These are phyloP conservation scores for Eucalyptus polyanthemos DNA, from an alignment of 345 rosid genomes.

Conservation along the genomic window DNA sequence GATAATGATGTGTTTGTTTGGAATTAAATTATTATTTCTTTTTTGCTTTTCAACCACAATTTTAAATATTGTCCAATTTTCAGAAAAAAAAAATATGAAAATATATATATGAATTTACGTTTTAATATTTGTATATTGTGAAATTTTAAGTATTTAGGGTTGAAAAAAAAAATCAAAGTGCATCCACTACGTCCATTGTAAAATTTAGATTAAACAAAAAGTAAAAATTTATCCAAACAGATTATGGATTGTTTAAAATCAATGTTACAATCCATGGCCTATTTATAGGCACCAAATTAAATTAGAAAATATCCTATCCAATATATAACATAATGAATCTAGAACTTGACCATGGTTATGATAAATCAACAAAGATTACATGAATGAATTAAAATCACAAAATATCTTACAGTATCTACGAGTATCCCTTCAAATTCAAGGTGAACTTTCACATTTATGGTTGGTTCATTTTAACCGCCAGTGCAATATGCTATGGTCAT, in stretches of 20 bases:
- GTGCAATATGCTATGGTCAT: not conserved
- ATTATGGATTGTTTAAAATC: not conserved
- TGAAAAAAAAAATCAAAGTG: not conserved
- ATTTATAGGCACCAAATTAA: not conserved
- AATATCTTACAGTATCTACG: not conserved
- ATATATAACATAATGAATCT: not conserved
- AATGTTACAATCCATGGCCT: not conserved
- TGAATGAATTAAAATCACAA: not conserved
- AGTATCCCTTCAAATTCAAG: not conserved
- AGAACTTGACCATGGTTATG: not conserved
- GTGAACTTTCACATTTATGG: not conserved
- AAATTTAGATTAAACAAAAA: not conserved
- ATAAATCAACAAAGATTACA: not conserved
- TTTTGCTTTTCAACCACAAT: not conserved
- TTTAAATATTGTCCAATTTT: not conserved
- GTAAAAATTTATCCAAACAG: not conserved
- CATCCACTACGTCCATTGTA: accelerated
- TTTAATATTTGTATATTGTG: not conserved
- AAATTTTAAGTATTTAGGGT: not conserved
- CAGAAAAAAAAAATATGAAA: not conserved
- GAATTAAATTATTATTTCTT: not conserved
- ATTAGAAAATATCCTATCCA: not conserved
- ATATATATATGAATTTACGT: not conserved
- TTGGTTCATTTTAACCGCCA: not conserved
- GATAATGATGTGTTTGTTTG: not conserved